Evolutionary conservation across 257 asterid genomes (phyloP).

Genomic region (Apocynum venetum): DNA sequence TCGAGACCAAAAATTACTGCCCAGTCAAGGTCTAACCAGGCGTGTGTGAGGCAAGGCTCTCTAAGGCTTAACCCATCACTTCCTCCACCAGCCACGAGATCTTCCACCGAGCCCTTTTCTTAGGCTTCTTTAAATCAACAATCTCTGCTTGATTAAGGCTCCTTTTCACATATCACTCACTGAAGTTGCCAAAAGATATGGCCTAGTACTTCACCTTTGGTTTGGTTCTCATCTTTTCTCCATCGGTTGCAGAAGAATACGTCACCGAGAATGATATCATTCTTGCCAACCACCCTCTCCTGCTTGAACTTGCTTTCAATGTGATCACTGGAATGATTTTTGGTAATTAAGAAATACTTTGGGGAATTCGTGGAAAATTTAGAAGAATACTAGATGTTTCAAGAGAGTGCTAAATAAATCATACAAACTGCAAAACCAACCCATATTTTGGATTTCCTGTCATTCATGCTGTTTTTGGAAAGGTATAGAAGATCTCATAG

Average conservation of each 20-base stretch:
- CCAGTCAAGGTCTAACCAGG: too few species aligned
- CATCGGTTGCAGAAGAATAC: slow-evolving; percentile 4
- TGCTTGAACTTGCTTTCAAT: background rate
- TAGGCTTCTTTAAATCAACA: background rate
- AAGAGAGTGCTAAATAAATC: too few species aligned
- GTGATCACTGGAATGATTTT: too few species aligned
- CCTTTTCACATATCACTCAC: background rate
- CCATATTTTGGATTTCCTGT: too few species aligned
- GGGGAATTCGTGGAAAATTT: too few species aligned
- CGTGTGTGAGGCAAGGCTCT: background rate
- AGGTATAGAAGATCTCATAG: too few species aligned
- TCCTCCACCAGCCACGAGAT: background rate
- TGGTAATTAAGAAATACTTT: too few species aligned
- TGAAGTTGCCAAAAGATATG: background rate
- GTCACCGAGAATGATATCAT: background rate
- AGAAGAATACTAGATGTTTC: too few species aligned
- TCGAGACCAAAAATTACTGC: too few species aligned
- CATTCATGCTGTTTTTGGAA: too few species aligned
- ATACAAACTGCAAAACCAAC: too few species aligned
- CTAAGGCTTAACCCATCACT: background rate
- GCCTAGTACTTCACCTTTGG: background rate
- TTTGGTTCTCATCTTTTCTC: slow-evolving; percentile 3
- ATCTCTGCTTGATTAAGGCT: slow-evolving; percentile 1
- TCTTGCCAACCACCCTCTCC: slow-evolving; percentile 2
- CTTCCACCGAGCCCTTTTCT: slow-evolving; percentile 6